These are phyloP conservation scores for Rhynchosporium secalis DNA, from an alignment of 2,329 filamentous ascomycete genomes.

Conservation along the genomic window DNA sequence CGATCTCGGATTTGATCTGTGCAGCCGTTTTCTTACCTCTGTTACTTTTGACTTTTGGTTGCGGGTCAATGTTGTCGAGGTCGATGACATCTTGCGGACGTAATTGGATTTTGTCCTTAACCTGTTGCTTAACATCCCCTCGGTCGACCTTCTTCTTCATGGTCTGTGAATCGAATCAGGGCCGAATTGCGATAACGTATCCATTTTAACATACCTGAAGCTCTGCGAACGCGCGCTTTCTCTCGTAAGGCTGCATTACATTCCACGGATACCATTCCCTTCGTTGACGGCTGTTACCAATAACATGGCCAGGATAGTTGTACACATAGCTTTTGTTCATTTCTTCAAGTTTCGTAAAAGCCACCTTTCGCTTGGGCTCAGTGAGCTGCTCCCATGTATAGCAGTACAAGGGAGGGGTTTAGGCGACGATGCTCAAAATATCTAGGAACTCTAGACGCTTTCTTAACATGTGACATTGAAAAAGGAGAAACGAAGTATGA, in stretches of 20 bases:
- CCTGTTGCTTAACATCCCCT: not conserved
- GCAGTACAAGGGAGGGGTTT: not conserved
- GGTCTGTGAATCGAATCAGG: not conserved
- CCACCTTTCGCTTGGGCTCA: not conserved
- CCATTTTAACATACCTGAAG: constrained; percentile 7
- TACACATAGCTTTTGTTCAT: not conserved
- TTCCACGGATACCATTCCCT: constrained; percentile 18
- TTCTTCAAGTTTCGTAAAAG: constrained; percentile 7
- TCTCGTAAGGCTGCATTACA: constrained; percentile 2
- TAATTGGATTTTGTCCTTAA: not conserved
- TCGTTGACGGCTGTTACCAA: not conserved
- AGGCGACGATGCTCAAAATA: not conserved
- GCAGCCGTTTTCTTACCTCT: not conserved
- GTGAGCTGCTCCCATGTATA: constrained; percentile 7
- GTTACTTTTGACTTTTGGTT: not conserved
- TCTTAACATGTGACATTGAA: too few relatives aligned
- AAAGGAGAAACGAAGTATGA: not conserved
- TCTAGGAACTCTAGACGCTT: constrained; percentile 10
- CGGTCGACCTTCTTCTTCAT: not conserved
- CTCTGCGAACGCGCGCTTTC: not conserved
- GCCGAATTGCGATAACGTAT: too few relatives aligned
- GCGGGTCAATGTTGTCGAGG: not conserved
- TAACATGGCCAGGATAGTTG: not conserved
- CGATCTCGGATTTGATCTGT: not conserved
- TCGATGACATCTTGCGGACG: not conserved